Conservation (phyloP, 1,284 basidiomycete species). For the Lentinus polychrous region DNA sequence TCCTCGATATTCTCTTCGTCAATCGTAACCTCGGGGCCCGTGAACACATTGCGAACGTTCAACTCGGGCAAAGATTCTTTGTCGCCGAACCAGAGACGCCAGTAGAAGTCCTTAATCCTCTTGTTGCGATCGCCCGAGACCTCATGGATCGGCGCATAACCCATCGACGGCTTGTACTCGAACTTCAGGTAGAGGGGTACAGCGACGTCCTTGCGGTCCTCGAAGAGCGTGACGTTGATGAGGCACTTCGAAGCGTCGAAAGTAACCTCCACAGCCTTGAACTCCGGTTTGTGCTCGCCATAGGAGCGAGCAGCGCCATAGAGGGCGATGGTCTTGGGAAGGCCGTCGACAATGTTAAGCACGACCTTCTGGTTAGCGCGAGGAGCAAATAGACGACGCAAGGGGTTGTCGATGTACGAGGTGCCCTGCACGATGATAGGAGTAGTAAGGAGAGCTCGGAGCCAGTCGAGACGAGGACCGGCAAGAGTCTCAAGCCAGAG, state of each 20-base stretch:
- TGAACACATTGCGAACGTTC: constrained; percentile 72
- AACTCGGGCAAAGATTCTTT: constrained; percentile 70
- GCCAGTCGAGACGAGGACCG: constrained; percentile 79
- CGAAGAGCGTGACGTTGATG: constrained; percentile 78
- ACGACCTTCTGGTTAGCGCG: constrained; percentile 75
- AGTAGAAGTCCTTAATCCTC: constrained; percentile 95
- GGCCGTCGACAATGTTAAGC: constrained; percentile 40
- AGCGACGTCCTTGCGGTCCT: constrained; percentile 73
- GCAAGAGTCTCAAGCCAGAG: constrained; percentile 86
- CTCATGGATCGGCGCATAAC: constrained; percentile 93
- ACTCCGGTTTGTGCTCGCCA: constrained; percentile 65
- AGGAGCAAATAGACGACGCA: constrained; percentile 83
- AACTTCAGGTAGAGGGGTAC: constrained; percentile 84
- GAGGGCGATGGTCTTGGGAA: constrained; percentile 52
- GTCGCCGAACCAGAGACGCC: constrained; percentile 94
- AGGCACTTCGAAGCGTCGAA: constrained; percentile 48
- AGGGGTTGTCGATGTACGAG: constrained; percentile 84
- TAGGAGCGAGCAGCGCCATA: constrained; percentile 80
- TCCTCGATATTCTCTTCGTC: constrained; percentile 72
- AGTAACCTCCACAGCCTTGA: constrained; percentile 80
- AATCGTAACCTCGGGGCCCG: constrained; percentile 79
- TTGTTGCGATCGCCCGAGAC: constrained; percentile 79
- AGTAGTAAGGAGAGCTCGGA: constrained; percentile 80
- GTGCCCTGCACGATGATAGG: constrained; percentile 81
- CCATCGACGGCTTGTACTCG: constrained; percentile 83